Percentiles rank a stretch among this genome's conserved stretches.
Evolutionary conservation across 768 basidiomycete genomes (phyloP).

Genomic region (Neoboletus magnificus): DNA sequence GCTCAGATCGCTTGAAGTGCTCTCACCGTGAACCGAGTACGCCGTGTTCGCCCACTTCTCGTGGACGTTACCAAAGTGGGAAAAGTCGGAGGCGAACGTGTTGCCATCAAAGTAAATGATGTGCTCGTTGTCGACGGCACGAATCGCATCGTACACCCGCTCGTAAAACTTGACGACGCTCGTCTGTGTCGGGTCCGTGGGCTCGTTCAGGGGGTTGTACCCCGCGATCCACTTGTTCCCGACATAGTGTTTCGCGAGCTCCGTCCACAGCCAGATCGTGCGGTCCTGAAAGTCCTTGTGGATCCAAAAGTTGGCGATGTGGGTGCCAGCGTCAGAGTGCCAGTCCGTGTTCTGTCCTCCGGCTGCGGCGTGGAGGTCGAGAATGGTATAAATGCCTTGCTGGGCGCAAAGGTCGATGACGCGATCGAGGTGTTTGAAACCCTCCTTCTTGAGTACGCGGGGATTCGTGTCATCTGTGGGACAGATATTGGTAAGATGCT

Average conservation of each 20-base stretch:
- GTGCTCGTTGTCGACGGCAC: constrained; percentile 65
- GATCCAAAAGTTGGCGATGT: constrained; percentile 73
- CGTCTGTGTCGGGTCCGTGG: constrained; percentile 63
- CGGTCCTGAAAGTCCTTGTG: constrained; percentile 87
- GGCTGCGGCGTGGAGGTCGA: constrained; percentile 77
- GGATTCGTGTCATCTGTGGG: constrained; percentile 69
- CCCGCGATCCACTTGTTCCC: constrained; percentile 81
- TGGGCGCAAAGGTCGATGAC: constrained; percentile 72
- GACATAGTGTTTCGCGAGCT: constrained; percentile 73
- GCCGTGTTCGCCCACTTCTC: constrained; percentile 66
- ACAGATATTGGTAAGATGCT: constrained; percentile 4
- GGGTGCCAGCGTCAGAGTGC: constrained; percentile 72
- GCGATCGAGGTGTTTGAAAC: constrained; percentile 83
- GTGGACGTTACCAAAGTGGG: constrained; percentile 62
- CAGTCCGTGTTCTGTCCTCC: constrained; percentile 78
- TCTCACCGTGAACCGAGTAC: constrained; percentile 70
- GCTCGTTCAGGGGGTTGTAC: constrained; percentile 85
- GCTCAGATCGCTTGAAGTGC: neutral
- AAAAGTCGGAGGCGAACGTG: constrained; percentile 79
- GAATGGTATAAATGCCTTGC: constrained; percentile 73
- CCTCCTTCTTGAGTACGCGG: constrained; percentile 65
- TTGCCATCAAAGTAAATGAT: constrained; percentile 81
- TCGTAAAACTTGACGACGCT: constrained; percentile 67
- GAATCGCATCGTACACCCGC: constrained; percentile 65
- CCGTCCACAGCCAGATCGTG: constrained; percentile 70